Conservation (phyloP, 2,329 filamentous ascomycete species). For the Dactylellina parvicollis region DNA sequence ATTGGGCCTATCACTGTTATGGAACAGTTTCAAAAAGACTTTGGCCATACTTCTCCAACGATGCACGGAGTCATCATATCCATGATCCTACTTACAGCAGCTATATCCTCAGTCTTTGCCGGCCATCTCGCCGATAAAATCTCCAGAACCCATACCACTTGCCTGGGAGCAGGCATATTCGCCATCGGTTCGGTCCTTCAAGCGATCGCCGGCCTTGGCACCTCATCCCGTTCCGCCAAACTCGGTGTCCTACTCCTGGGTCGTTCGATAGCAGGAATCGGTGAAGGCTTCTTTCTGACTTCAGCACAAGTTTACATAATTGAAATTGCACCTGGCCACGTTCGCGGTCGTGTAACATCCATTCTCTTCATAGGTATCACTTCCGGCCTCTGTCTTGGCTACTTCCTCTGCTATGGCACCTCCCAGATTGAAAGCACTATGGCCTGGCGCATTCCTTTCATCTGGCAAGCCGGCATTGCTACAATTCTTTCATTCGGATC, state of each 20-base stretch:
- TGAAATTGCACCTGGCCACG: constrained; percentile 68
- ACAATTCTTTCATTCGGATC: constrained; percentile 62
- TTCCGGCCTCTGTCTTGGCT: constrained; percentile 67
- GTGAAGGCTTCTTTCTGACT: constrained; percentile 70
- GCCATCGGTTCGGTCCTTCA: constrained; percentile 67
- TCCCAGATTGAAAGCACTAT: constrained; percentile 64
- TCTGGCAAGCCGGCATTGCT: constrained; percentile 64
- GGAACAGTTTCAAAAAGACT: constrained; percentile 65
- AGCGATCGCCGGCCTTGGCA: constrained; percentile 61
- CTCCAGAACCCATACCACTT: constrained; percentile 66
- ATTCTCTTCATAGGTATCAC: constrained; percentile 67
- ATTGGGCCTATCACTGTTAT: constrained; percentile 72
- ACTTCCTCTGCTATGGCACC: constrained; percentile 71
- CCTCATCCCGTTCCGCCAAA: constrained; percentile 55
- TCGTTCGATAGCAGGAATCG: constrained; percentile 68
- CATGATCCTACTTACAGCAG: constrained; percentile 69
- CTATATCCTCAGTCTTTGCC: constrained; percentile 69
- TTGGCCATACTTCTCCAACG: constrained; percentile 66
- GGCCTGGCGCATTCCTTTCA: constrained; percentile 69
- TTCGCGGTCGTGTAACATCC: constrained; percentile 66
- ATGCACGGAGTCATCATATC: constrained; percentile 71
- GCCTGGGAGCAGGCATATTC: constrained; percentile 67
- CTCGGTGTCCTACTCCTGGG: constrained; percentile 69
- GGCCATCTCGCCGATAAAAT: constrained; percentile 67
- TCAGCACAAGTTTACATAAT: constrained; percentile 70